A percentile compares a stretch with the other conserved stretches of the same genome.
Conservation (phyloP, 164 flowering plant genomes). For the Saururus chinensis region DNA sequence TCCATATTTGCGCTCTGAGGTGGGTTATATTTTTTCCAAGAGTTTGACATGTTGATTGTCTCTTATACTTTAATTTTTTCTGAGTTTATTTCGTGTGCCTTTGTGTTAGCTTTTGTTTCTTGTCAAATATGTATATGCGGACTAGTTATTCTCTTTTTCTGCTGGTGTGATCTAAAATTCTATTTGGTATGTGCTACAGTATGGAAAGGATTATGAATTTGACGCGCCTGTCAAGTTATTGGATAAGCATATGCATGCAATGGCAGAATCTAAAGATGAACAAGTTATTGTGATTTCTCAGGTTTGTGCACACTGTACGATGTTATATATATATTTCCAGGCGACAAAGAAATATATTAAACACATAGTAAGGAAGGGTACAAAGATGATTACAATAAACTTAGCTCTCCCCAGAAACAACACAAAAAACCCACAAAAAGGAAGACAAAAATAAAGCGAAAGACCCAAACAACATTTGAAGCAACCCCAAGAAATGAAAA, state of each 20-base stretch:
- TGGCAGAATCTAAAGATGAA: conserved; percentile 73
- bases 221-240: conserved; percentile 88
- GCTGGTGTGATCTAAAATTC: background rate
- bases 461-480: too few species aligned
- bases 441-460: too few species aligned
- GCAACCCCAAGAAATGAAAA: too few species aligned
- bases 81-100: background rate
- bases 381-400: too few species aligned
- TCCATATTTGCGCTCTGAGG: conserved; percentile 94
- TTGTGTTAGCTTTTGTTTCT: background rate
- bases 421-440: too few species aligned
- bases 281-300: conserved; percentile 91
- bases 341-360: too few species aligned
- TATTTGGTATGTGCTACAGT: conserved; percentile 26
- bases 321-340: too few species aligned
- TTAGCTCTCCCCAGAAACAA: too few species aligned
- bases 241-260: conserved; percentile 65
- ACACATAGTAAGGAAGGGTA: too few species aligned
- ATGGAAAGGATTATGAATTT: conserved; percentile 75
- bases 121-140: background rate
- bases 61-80: background rate
- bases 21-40: conserved; percentile 8
- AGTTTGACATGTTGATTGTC: background rate
- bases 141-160: background rate
- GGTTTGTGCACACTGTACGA: conserved; percentile 24